phyloP scores from a whole-genome alignment of 495 filamentous ascomycete genomes.

The Penicillium parvum region DNA sequence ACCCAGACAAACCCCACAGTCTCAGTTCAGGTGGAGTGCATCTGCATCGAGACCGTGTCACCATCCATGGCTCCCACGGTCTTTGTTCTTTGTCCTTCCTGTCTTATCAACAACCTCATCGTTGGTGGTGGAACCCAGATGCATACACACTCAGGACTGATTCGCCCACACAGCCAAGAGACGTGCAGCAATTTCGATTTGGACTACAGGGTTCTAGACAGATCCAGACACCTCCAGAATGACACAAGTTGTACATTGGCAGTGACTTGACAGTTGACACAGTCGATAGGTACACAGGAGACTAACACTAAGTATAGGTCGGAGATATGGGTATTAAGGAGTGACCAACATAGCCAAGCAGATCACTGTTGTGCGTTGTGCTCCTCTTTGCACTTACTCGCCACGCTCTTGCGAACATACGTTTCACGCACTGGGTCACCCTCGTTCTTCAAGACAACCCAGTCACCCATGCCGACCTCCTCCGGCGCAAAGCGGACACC shows the following conservation, averaged over 20 bases:
- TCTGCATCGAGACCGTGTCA: no score
- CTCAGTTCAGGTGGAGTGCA: no score
- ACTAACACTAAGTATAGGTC: not conserved
- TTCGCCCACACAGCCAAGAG: constrained; percentile 2
- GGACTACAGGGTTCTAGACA: constrained; percentile 12
- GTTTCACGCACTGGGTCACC: constrained; percentile 65
- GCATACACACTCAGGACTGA: not conserved
- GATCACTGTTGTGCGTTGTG: not conserved
- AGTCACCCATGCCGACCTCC: constrained; percentile 65
- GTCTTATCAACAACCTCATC: no score
- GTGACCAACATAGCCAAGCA: not conserved
- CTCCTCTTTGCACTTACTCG: constrained; percentile 24
- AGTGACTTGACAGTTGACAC: not conserved
- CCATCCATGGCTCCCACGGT: no score
- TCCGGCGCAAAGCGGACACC: constrained; percentile 59
- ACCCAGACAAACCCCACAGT: no score
- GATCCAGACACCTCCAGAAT: constrained; percentile 7
- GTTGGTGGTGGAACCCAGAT: not conserved
- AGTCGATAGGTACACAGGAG: not conserved
- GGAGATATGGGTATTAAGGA: not conserved
- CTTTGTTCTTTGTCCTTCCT: no score
- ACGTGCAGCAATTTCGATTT: constrained; percentile 8
- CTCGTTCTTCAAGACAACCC: constrained; percentile 59
- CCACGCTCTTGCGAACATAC: constrained; percentile 42
- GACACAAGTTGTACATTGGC: not conserved